A percentile compares a stretch with the other conserved stretches of the same genome.
Conservation (phyloP, 768 basidiomycete species). For the Rhodotorula paludigena region DNA sequence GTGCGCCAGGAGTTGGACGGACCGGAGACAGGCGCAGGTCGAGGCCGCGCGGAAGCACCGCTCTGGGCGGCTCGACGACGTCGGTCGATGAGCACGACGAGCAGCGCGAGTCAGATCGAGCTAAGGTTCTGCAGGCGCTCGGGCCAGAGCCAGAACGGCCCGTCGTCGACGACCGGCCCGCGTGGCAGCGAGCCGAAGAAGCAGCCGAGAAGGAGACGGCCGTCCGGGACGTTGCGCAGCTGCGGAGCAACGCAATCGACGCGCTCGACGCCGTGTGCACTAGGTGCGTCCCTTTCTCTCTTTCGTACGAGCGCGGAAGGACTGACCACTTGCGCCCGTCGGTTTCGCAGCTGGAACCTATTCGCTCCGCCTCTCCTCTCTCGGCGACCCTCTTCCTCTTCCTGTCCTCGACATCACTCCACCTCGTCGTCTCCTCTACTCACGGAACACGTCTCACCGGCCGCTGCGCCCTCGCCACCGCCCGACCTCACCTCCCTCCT, state of each 20-base stretch:
- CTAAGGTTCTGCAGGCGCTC: no score
- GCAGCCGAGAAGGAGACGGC: neutral
- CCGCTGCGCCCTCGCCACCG: no score
- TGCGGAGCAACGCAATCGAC: constrained; percentile 11
- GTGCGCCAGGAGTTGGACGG: no score
- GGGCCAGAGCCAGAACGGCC: constrained; percentile 58
- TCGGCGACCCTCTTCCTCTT: no score
- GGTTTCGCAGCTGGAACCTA: constrained; percentile 7
- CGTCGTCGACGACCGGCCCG: constrained; percentile 5
- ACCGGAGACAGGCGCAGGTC: no score
- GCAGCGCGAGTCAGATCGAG: no score
- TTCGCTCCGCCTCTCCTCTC: constrained; percentile 28
- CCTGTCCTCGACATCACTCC: no score
- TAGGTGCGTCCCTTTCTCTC: neutral
- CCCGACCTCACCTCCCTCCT: constrained; percentile 59
- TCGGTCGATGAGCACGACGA: no score
- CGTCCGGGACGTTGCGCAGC: constrained; percentile 7
- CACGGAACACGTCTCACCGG: no score
- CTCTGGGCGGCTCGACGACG: no score
- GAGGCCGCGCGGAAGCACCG: no score
- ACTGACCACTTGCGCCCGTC: constrained; percentile 16
- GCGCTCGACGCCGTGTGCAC: constrained; percentile 28
- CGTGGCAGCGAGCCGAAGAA: constrained; percentile 23
- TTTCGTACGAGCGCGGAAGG: neutral
- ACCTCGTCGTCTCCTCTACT: no score